Percentiles rank a stretch among this genome's conserved stretches.
Conservation (phyloP, 768 basidiomycete genomes). For the Mycena pura region DNA sequence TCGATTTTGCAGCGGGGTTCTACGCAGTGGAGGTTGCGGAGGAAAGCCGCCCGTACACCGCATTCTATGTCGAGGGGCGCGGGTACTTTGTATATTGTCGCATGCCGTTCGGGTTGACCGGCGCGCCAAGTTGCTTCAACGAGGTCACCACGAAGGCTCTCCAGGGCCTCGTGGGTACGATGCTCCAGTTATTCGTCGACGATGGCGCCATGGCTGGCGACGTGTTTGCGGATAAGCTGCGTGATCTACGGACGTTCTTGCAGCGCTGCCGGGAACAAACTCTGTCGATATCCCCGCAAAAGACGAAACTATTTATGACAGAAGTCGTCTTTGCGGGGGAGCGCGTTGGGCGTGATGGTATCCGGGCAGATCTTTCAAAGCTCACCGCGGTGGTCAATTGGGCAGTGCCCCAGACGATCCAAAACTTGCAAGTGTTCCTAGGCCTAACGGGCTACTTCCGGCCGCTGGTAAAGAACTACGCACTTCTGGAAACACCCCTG, state of each 20-base stretch:
- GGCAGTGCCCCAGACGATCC: slow-evolving; percentile 33
- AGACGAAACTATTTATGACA: slow-evolving; percentile 43
- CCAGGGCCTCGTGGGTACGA: slow-evolving; percentile 31
- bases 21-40: slow-evolving; percentile 29
- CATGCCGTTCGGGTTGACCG: slow-evolving; percentile 50
- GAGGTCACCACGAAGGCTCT: slow-evolving; percentile 34
- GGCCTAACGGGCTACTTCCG: slow-evolving; percentile 44
- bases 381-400: slow-evolving; percentile 46
- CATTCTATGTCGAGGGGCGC: slow-evolving; percentile 45
- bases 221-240: slow-evolving; percentile 35
- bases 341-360: slow-evolving; percentile 37
- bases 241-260: slow-evolving; percentile 35
- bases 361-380: slow-evolving; percentile 43
- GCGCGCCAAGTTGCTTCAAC: slow-evolving; percentile 43
- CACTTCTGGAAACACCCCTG: slow-evolving; percentile 39
- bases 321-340: slow-evolving; percentile 45
- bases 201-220: slow-evolving; percentile 42
- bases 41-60: slow-evolving; percentile 35
- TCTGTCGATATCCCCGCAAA: slow-evolving; percentile 44
- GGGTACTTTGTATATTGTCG: slow-evolving; percentile 42
- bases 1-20: slow-evolving; percentile 48
- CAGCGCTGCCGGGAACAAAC: slow-evolving; percentile 31
- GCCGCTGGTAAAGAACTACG: slow-evolving; percentile 40
- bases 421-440: slow-evolving; percentile 39
- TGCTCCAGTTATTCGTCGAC: slow-evolving; percentile 45